Percentiles rank a stretch among this genome's conserved stretches.
These are phyloP conservation scores for Teratosphaeria epicoccoides DNA, from an alignment of 2,329 filamentous ascomycete species.

Conservation along the genomic window DNA sequence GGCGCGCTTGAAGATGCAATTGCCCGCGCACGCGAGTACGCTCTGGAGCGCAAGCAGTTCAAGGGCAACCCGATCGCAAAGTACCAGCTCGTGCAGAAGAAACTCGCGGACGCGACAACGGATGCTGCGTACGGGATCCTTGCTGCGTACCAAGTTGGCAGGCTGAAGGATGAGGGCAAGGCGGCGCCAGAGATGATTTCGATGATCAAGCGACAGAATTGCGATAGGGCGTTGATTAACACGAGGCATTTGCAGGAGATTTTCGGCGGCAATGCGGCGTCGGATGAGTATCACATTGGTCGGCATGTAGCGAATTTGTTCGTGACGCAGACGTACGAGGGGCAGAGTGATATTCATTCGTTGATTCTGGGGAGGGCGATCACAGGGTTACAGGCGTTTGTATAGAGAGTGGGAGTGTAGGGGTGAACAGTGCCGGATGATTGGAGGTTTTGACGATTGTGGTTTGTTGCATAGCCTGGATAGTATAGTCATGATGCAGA, in stretches of 20 bases:
- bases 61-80: slow-evolving; percentile 88
- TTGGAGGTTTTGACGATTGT: background rate
- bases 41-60: slow-evolving; percentile 92
- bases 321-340: slow-evolving; percentile 96
- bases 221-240: slow-evolving; percentile 74
- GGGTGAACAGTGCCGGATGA: background rate
- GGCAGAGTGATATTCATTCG: slow-evolving; percentile 90
- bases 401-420: slow-evolving; percentile 9
- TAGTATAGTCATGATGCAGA: background rate
- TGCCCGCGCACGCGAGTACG: slow-evolving; percentile 66
- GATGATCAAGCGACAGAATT: slow-evolving; percentile 97
- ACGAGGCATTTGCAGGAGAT: slow-evolving; percentile 82
- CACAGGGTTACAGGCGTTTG: slow-evolving; percentile 65
- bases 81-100: slow-evolving; percentile 97
- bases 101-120: slow-evolving; percentile 82
- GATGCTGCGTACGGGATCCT: slow-evolving; percentile 87
- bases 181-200: slow-evolving; percentile 89
- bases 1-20: slow-evolving; percentile 92
- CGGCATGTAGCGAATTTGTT: slow-evolving; percentile 93
- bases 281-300: slow-evolving; percentile 91
- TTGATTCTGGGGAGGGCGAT: slow-evolving; percentile 43
- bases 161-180: slow-evolving; percentile 85
- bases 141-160: slow-evolving; percentile 79
- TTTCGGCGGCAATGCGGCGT: slow-evolving; percentile 96
- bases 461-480: background rate